Evolutionary conservation across 2,329 filamentous ascomycete species (phyloP).

Genomic region (Pseudogymnoascus sp.): DNA sequence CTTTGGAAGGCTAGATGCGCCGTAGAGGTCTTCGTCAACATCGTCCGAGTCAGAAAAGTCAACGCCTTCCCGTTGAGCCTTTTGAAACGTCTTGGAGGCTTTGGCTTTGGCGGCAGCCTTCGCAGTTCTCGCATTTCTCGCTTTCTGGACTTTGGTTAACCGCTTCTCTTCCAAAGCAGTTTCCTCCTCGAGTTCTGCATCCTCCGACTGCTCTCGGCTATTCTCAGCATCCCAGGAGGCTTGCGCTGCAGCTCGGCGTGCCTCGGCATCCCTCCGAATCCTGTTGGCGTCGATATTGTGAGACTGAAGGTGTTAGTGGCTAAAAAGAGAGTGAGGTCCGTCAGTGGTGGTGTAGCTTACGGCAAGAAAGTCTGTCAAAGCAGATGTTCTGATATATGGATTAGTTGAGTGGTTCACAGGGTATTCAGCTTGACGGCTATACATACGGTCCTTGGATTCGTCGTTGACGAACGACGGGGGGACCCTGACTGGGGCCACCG

Average conservation of each 20-base stretch:
- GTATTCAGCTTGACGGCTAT: neutral
- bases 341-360: constrained; percentile 31
- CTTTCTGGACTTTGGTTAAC: constrained; percentile 25
- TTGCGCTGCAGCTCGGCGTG: constrained; percentile 35
- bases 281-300: constrained; percentile 61
- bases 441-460: constrained; percentile 26
- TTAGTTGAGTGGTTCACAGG: constrained; percentile 9
- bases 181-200: constrained; percentile 39
- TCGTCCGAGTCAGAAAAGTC: constrained; percentile 36
- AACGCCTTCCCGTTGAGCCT: constrained; percentile 17
- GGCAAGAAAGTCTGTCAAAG: constrained; percentile 59
- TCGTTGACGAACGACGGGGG: constrained; percentile 7
- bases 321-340: neutral
- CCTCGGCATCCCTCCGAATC: constrained; percentile 42
- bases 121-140: constrained; percentile 37
- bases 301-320: constrained; percentile 28
- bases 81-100: constrained; percentile 49
- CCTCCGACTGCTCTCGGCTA: constrained; percentile 23
- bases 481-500: neutral
- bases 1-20: constrained; percentile 40
- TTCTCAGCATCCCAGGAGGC: constrained; percentile 19
- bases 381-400: constrained; percentile 42
- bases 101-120: constrained; percentile 53
- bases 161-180: neutral
- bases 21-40: constrained; percentile 25